These are phyloP conservation scores for Meredithiella fracta DNA, from an alignment of 2,329 filamentous ascomycete species.

Conservation along the genomic window DNA sequence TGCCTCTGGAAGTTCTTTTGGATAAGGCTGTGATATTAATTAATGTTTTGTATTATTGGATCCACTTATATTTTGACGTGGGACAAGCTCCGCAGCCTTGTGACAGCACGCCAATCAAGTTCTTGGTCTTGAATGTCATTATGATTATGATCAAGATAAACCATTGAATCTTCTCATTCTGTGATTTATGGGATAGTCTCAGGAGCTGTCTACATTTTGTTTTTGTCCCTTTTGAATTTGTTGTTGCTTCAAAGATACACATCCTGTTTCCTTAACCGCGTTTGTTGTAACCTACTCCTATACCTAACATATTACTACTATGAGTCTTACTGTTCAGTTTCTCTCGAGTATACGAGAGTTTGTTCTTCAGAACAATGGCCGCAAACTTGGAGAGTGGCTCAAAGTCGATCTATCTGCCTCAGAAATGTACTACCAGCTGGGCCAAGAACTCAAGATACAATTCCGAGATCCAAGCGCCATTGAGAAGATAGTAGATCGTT, in stretches of 20 bases:
- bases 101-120: constrained; percentile 5
- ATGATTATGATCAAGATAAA: too few relatives aligned
- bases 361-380: constrained; percentile 45
- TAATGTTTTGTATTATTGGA: not conserved
- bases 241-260: not conserved
- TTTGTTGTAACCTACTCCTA: not conserved
- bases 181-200: too few relatives aligned
- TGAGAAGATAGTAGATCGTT: constrained; percentile 44
- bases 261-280: not conserved
- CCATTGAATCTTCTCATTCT: not conserved
- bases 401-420: constrained; percentile 57
- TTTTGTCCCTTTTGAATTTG: too few relatives aligned
- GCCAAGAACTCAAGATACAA: constrained; percentile 44
- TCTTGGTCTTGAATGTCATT: not conserved
- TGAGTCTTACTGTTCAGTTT: constrained; percentile 52
- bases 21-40: not conserved
- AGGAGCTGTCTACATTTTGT: too few relatives aligned
- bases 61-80: not conserved
- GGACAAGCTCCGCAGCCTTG: constrained; percentile 7
- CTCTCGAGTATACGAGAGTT: constrained; percentile 44
- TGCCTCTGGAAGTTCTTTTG: not conserved
- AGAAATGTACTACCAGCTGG: constrained; percentile 50
- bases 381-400: constrained; percentile 50
- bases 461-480: constrained; percentile 38
- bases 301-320: constrained; percentile 20